A percentile compares a stretch with the other conserved stretches of the same genome.
These are phyloP conservation scores for Danielia reshetovae DNA, from an alignment of 805 yeast genomes.

Conservation along the genomic window DNA sequence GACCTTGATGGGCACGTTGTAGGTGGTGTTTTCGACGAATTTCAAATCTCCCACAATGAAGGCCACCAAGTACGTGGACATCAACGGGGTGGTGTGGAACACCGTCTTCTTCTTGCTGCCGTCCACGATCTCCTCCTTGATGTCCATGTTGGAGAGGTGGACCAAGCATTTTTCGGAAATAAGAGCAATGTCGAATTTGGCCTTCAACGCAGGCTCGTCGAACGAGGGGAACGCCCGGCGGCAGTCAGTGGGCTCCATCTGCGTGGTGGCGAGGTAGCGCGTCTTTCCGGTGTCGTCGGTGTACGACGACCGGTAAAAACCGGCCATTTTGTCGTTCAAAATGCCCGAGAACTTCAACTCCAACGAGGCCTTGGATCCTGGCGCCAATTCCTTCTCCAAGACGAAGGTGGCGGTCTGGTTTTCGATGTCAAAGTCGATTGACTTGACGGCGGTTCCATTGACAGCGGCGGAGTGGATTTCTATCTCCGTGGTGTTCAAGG, in stretches of 20 bases:
- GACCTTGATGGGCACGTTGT: conserved; percentile 73
- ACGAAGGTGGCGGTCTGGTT: conserved; percentile 38
- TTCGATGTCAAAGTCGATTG: conserved; percentile 31
- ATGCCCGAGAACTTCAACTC: conserved; percentile 55
- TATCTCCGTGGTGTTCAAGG: conserved; percentile 63
- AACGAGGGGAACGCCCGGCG: conserved; percentile 85
- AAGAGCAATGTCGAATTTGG: conserved; percentile 62
- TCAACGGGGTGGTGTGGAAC: conserved; percentile 74
- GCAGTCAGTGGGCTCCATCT: conserved; percentile 84
- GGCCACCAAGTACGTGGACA: conserved; percentile 84
- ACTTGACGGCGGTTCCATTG: conserved; percentile 22
- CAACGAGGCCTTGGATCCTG: conserved; percentile 41
- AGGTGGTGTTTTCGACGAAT: conserved; percentile 62
- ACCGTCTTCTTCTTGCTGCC: conserved; percentile 50
- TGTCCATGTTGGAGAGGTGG: conserved; percentile 70
- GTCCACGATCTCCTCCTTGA: conserved; percentile 40
- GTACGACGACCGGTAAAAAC: conserved; percentile 72
- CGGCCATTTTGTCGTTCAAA: conserved; percentile 77
- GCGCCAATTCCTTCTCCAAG: conserved; percentile 29
- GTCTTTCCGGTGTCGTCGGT: conserved; percentile 53
- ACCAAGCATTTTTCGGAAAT: conserved; percentile 53
- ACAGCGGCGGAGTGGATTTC: conserved; percentile 50
- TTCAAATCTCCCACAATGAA: conserved; percentile 78
- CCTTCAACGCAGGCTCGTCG: conserved; percentile 80
- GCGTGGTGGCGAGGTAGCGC: conserved; percentile 76